These are phyloP conservation scores for Yamadazyma aaseri DNA, from an alignment of 1,139 yeast genomes.

Conservation along the genomic window DNA sequence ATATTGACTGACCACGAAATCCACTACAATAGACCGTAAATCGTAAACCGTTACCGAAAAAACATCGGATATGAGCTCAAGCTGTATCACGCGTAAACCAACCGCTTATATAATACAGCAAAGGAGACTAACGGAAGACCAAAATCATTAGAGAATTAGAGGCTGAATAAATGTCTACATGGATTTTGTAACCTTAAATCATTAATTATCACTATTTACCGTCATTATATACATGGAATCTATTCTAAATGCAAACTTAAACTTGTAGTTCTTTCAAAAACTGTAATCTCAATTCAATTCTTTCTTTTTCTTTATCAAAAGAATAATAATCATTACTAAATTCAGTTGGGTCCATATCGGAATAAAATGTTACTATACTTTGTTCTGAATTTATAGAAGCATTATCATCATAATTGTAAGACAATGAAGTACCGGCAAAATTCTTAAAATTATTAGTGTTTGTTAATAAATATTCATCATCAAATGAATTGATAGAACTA, in stretches of 20 bases:
- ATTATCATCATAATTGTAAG: conserved; percentile 15
- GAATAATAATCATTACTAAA: conserved; percentile 7
- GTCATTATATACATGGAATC: background rate
- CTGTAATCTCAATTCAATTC: conserved; percentile 40
- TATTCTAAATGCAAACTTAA: conserved; percentile 1
- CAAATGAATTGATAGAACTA: conserved; percentile 12
- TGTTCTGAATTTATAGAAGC: conserved; percentile 16
- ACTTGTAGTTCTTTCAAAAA: conserved; percentile 32
- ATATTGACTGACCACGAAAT: too few relatives aligned
- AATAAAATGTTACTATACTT: conserved; percentile 22
- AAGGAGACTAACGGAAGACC: too few relatives aligned
- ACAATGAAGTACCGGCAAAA: conserved; percentile 32
- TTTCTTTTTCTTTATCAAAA: conserved; percentile 31
- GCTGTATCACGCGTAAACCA: too few relatives aligned
- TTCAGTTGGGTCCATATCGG: conserved; percentile 11
- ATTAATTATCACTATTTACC: background rate
- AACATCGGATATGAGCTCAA: too few relatives aligned
- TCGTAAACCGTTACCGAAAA: too few relatives aligned
- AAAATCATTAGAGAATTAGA: too few relatives aligned
- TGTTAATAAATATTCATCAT: conserved; percentile 28
- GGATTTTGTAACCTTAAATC: background rate
- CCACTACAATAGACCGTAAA: too few relatives aligned
- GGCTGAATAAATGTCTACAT: too few relatives aligned
- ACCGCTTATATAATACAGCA: too few relatives aligned
- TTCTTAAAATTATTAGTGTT: conserved; percentile 27